Evolutionary conservation across 108 stramenopile genomes (phyloP).

Genomic region (Cyclotella choctawhatcheeana): DNA sequence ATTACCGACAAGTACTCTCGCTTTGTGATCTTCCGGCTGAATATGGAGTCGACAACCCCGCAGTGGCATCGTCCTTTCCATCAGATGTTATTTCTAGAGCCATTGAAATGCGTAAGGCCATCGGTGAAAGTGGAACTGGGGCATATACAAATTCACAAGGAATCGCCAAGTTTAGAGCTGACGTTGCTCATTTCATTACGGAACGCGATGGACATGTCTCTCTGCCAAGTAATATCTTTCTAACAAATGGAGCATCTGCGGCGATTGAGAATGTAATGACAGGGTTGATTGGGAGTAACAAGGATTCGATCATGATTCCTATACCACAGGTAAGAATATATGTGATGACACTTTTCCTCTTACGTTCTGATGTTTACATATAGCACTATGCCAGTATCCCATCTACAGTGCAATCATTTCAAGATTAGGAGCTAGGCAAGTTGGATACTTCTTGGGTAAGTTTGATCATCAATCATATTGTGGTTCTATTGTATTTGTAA

Average conservation of each 20-base stretch:
- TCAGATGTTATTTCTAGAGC: conserved; percentile 72
- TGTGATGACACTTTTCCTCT: too few relatives aligned
- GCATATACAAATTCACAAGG: conserved; percentile 85
- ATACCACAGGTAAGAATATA: too few relatives aligned
- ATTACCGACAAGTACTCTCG: conserved; percentile 85
- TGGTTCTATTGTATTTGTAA: not conserved
- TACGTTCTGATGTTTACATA: too few relatives aligned
- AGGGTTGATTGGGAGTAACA: conserved; percentile 71
- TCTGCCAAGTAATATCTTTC: conserved; percentile 83
- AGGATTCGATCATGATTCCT: conserved; percentile 91
- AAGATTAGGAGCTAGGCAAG: conserved; percentile 79
- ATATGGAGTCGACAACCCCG: conserved; percentile 68
- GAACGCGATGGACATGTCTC: conserved; percentile 77
- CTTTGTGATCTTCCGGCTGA: conserved; percentile 86
- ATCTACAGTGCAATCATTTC: conserved; percentile 90
- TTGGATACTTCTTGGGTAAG: conserved; percentile 83
- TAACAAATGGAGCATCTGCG: conserved; percentile 92
- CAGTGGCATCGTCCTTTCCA: conserved; percentile 60
- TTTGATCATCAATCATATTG: too few relatives aligned
- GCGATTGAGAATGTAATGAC: conserved; percentile 84
- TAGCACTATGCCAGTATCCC: conserved; percentile 97
- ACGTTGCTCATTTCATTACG: conserved; percentile 65
- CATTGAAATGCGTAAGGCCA: conserved; percentile 61
- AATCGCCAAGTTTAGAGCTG: conserved; percentile 71
- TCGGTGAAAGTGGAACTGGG: conserved; percentile 75